Evolutionary conservation across 2,329 filamentous ascomycete species (phyloP).

Genomic region (Madurella fahalii): DNA sequence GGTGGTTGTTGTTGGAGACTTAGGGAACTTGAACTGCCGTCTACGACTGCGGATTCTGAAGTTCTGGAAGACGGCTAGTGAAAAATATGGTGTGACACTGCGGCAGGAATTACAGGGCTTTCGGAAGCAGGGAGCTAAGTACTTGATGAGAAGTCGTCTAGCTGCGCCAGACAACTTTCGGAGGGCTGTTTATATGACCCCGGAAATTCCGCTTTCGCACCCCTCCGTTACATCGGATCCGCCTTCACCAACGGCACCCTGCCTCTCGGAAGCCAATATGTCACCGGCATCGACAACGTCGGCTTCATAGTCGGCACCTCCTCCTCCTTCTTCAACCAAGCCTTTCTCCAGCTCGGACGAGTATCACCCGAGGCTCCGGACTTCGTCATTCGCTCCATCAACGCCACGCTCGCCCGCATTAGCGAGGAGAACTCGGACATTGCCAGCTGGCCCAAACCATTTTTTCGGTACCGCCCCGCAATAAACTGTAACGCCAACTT

Average conservation of each 20-base stretch:
- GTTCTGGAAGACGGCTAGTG: no score
- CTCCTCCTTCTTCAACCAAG: constrained; percentile 77
- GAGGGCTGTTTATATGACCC: constrained; percentile 60
- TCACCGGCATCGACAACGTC: constrained; percentile 75
- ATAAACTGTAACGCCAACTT: constrained; percentile 35
- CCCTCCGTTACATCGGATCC: constrained; percentile 56
- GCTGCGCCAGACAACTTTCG: no score
- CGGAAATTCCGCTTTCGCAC: constrained; percentile 55
- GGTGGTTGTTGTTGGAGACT: no score
- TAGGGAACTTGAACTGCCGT: no score
- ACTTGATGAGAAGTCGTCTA: no score
- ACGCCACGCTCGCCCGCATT: constrained; percentile 49
- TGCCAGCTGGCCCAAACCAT: constrained; percentile 58
- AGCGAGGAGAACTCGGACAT: constrained; percentile 48
- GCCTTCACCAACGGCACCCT: constrained; percentile 53
- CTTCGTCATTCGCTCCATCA: constrained; percentile 48
- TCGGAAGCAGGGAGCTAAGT: no score
- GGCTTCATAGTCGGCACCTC: constrained; percentile 87
- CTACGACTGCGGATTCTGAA: no score
- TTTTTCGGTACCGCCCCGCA: constrained; percentile 46
- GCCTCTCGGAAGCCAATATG: constrained; percentile 53
- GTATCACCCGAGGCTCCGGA: constrained; percentile 36
- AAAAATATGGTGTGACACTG: no score
- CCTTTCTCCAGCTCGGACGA: constrained; percentile 61
- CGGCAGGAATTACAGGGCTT: no score